A percentile compares a stretch with the other conserved stretches of the same genome.
These are phyloP conservation scores for Sophora flavescens DNA, from an alignment of 306 rosid species.

Conservation along the genomic window DNA sequence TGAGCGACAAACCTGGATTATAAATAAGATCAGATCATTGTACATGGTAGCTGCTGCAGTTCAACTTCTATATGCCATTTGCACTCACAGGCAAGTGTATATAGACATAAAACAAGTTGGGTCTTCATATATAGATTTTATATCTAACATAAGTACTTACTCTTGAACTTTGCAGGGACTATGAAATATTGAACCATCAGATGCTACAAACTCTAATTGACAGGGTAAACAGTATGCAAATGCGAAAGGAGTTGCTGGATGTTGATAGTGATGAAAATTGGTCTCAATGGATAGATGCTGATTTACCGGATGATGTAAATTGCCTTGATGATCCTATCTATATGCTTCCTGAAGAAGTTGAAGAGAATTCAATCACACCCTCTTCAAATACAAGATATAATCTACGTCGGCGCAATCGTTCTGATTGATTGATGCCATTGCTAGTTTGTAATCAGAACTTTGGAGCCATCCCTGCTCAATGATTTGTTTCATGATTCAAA, in stretches of 20 bases:
- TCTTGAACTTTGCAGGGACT: conserved; percentile 61
- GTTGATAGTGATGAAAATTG: conserved; percentile 57
- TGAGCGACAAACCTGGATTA: conserved; percentile 64
- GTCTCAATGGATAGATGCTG: conserved; percentile 69
- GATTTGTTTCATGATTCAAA: neutral
- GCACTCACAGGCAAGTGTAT: conserved; percentile 66
- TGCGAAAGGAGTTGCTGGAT: conserved; percentile 47
- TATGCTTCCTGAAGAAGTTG: conserved; percentile 61
- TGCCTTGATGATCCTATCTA: conserved; percentile 73
- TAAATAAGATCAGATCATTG: conserved; percentile 51
- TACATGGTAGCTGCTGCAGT: conserved; percentile 53
- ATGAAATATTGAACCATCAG: conserved; percentile 72
- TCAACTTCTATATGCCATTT: conserved; percentile 71
- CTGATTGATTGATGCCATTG: conserved; percentile 31
- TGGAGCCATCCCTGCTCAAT: neutral
- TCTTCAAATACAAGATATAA: conserved; percentile 56
- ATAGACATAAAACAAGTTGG: neutral
- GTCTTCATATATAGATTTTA: neutral
- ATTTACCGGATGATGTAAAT: conserved; percentile 70
- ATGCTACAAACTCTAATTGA: conserved; percentile 58
- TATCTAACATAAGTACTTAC: neutral
- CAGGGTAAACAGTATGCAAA: conserved; percentile 62
- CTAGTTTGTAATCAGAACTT: conserved; percentile 33
- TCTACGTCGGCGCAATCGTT: conserved; percentile 54
- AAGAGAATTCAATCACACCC: conserved; percentile 57